Conservation (phyloP, 1,284 basidiomycete species). For the Tilletiopsis washingtonensis region DNA sequence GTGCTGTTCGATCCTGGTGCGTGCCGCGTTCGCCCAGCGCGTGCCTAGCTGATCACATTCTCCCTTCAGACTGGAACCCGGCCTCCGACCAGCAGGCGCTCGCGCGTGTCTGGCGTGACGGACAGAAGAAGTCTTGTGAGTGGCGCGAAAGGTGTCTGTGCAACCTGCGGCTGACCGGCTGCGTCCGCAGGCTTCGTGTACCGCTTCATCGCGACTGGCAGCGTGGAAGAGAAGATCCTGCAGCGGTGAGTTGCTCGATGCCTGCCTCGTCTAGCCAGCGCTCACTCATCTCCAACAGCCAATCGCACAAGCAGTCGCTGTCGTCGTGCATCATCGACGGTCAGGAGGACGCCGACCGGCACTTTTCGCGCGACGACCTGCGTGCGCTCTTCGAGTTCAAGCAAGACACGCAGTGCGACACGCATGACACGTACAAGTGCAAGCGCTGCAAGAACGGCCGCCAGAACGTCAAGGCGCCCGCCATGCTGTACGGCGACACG, state of each 20-base stretch:
- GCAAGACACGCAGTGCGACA: constrained; percentile 78
- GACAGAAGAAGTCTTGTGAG: constrained; percentile 88
- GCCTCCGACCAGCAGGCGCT: constrained; percentile 97
- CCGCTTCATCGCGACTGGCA: constrained; percentile 93
- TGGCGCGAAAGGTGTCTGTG: constrained; percentile 9
- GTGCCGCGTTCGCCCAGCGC: too few relatives aligned
- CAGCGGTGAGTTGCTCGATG: too few relatives aligned
- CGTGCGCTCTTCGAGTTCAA: constrained; percentile 89
- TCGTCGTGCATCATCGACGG: constrained; percentile 89
- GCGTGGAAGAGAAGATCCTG: constrained; percentile 98
- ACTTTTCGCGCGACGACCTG: constrained; percentile 84
- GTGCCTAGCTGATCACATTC: background rate
- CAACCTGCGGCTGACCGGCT: constrained; percentile 50
- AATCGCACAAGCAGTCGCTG: constrained; percentile 86
- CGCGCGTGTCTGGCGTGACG: constrained; percentile 98
- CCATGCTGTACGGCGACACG: constrained; percentile 88
- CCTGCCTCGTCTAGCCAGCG: too few relatives aligned
- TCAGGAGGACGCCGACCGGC: constrained; percentile 83
- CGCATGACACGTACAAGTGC: constrained; percentile 74
- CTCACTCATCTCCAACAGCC: too few relatives aligned
- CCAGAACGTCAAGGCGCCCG: constrained; percentile 73
- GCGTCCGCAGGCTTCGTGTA: constrained; percentile 99
- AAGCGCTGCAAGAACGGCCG: constrained; percentile 83
- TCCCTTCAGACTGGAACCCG: constrained; percentile 99
- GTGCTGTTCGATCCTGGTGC: constrained; percentile 95